phyloP scores from a whole-genome alignment of 2,329 filamentous ascomycete species.

The Aspergillus persii region DNA sequence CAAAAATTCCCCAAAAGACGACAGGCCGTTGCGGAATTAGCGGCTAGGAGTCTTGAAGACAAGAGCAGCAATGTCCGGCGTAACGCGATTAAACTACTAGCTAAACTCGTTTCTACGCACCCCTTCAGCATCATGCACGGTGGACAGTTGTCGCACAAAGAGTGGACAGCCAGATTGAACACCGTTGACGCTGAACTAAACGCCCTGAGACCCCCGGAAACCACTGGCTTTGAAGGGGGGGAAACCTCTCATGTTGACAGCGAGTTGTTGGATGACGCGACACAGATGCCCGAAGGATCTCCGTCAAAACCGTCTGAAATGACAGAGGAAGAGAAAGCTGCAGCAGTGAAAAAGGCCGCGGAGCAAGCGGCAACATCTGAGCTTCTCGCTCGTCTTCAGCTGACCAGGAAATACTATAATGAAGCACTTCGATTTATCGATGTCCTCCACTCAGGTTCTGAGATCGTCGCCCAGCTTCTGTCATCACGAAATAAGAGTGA shows the following conservation, averaged over 20 bases:
- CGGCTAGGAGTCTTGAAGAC: conserved; percentile 86
- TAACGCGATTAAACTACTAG: conserved; percentile 91
- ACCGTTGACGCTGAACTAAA: conserved; percentile 80
- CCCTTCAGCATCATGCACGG: conserved; percentile 92
- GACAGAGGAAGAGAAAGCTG: conserved; percentile 75
- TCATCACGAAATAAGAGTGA: conserved; percentile 97
- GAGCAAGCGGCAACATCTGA: conserved; percentile 88
- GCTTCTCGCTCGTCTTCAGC: conserved; percentile 78
- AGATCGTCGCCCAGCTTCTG: conserved; percentile 78
- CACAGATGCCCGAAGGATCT: conserved; percentile 66
- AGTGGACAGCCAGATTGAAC: conserved; percentile 81
- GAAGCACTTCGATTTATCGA: conserved; percentile 94
- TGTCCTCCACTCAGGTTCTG: conserved; percentile 78
- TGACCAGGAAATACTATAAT: conserved; percentile 87
- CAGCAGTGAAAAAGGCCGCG: conserved; percentile 72
- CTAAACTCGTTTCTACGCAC: conserved; percentile 85
- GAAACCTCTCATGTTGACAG: conserved; percentile 70
- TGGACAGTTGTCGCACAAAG: conserved; percentile 76
- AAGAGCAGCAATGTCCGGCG: conserved; percentile 96
- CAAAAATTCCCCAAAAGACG: conserved; percentile 92
- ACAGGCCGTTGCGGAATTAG: conserved; percentile 82
- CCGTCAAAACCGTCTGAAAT: conserved; percentile 65
- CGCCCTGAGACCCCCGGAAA: conserved; percentile 71
- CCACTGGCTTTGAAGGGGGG: conserved; percentile 69
- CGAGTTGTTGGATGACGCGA: conserved; percentile 81